Conservation (phyloP, 805 yeast genomes). For the Ogataea chonburiensis region DNA sequence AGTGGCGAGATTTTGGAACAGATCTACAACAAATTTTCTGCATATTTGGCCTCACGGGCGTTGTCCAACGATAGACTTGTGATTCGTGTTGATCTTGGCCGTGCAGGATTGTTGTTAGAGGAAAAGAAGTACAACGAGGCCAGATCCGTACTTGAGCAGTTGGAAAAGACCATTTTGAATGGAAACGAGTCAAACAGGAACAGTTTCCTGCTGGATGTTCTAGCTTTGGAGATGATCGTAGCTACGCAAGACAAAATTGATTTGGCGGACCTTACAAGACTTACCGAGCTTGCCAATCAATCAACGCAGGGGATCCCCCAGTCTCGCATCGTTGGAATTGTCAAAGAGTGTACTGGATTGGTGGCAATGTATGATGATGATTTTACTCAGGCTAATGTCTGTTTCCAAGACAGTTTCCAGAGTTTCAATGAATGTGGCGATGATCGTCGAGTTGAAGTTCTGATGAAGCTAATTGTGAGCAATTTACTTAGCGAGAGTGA, state of each 20-base stretch:
- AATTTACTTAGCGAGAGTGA: conserved; percentile 62
- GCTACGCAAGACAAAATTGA: conserved; percentile 40
- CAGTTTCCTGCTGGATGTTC: conserved; percentile 56
- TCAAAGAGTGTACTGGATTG: conserved; percentile 74
- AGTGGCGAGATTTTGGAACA: conserved; percentile 18
- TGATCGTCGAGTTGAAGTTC: conserved; percentile 51
- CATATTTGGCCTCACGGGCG: conserved; percentile 16
- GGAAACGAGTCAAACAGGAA: conserved; percentile 46
- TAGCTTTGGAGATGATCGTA: conserved; percentile 64
- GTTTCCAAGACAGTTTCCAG: conserved; percentile 50
- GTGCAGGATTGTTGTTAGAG: conserved; percentile 38
- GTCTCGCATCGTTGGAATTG: conserved; percentile 70
- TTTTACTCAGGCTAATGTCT: conserved; percentile 52
- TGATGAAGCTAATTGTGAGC: conserved; percentile 61
- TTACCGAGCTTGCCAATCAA: conserved; percentile 47
- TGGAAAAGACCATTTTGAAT: conserved; percentile 38
- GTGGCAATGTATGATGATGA: conserved; percentile 59
- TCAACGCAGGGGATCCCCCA: conserved; percentile 69
- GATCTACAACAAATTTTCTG: conserved; percentile 24
- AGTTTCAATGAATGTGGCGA: conserved; percentile 58
- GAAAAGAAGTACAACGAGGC: conserved; percentile 35
- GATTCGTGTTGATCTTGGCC: conserved; percentile 47
- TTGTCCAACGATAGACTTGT: conserved; percentile 39
- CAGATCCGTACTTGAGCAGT: conserved; percentile 32
- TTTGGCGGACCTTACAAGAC: conserved; percentile 38